Conservation (phyloP, 2,329 filamentous ascomycete genomes). For the Westerdykella ornata region DNA sequence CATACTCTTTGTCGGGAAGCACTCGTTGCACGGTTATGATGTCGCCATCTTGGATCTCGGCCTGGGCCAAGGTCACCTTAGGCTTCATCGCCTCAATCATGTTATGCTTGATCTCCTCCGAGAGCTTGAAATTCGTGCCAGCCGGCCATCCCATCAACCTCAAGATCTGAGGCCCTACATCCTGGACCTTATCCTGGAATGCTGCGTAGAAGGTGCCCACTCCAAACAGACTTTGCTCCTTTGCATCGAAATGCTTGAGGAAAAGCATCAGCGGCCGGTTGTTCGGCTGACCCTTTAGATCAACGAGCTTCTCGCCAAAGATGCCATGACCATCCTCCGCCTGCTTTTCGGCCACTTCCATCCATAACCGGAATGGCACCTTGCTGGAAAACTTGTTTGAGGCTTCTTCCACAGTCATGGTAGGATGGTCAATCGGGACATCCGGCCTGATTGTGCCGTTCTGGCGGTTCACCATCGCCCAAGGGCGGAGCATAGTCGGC, state of each 20-base stretch:
- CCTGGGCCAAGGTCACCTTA: conserved; percentile 80
- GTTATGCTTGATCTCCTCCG: conserved; percentile 94
- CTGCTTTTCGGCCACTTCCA: conserved; percentile 63
- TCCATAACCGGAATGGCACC: conserved; percentile 73
- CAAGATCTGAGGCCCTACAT: conserved; percentile 70
- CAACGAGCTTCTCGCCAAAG: conserved; percentile 61
- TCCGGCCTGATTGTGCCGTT: conserved; percentile 95
- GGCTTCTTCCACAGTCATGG: conserved; percentile 62
- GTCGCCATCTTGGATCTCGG: conserved; percentile 94
- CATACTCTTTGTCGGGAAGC: conserved; percentile 45
- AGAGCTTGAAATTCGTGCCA: conserved; percentile 66
- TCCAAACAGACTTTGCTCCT: conserved; percentile 67
- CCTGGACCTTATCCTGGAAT: conserved; percentile 79
- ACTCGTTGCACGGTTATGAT: conserved; percentile 87
- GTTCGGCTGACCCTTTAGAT: conserved; percentile 48
- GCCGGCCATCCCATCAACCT: conserved; percentile 81
- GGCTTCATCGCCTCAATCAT: conserved; percentile 96
- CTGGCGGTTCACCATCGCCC: conserved; percentile 97
- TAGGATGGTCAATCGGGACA: conserved; percentile 69
- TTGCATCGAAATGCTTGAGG: conserved; percentile 83
- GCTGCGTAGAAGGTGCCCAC: conserved; percentile 80
- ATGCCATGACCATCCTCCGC: conserved; percentile 62
- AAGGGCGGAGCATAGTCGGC: conserved; percentile 67
- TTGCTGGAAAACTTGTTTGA: conserved; percentile 62
- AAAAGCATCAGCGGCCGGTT: conserved; percentile 70